Evolutionary conservation across 805 yeast genomes (phyloP).

Genomic region (Saccharomycopsis babjevae): DNA sequence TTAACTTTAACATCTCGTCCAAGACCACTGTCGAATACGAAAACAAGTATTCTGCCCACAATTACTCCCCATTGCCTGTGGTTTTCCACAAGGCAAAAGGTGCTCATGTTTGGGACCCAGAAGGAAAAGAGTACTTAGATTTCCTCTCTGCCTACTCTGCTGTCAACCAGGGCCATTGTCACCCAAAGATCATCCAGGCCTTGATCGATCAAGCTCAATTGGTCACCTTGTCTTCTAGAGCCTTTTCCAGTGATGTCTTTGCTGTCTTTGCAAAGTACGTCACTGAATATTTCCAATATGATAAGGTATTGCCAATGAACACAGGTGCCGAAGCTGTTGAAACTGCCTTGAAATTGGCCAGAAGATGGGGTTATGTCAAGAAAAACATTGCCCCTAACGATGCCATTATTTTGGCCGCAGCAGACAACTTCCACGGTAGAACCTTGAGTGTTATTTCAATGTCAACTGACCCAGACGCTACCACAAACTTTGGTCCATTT

Average conservation of each 20-base stretch:
- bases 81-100: constrained; percentile 82
- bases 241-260: constrained; percentile 82
- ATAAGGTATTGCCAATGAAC: constrained; percentile 93
- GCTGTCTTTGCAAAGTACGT: constrained; percentile 80
- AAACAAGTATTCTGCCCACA: constrained; percentile 81
- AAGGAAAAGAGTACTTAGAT: constrained; percentile 88
- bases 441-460: constrained; percentile 90
- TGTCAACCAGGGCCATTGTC: constrained; percentile 97
- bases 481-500: constrained; percentile 83
- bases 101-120: constrained; percentile 97
- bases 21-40: constrained; percentile 58
- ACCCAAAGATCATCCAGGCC: constrained; percentile 82
- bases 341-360: constrained; percentile 84
- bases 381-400: constrained; percentile 76
- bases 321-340: constrained; percentile 99
- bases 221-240: constrained; percentile 82
- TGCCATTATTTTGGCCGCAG: constrained; percentile 81
- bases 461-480: constrained; percentile 94
- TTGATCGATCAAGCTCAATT: constrained; percentile 76
- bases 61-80: constrained; percentile 94
- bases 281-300: constrained; percentile 84
- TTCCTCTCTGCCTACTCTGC: constrained; percentile 94
- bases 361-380: constrained; percentile 92
- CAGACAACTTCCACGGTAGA: constrained; percentile 92
- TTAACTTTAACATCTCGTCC: constrained; percentile 45